phyloP scores from a whole-genome alignment of 2,329 filamentous ascomycete genomes.

The Aspergillus sp. region DNA sequence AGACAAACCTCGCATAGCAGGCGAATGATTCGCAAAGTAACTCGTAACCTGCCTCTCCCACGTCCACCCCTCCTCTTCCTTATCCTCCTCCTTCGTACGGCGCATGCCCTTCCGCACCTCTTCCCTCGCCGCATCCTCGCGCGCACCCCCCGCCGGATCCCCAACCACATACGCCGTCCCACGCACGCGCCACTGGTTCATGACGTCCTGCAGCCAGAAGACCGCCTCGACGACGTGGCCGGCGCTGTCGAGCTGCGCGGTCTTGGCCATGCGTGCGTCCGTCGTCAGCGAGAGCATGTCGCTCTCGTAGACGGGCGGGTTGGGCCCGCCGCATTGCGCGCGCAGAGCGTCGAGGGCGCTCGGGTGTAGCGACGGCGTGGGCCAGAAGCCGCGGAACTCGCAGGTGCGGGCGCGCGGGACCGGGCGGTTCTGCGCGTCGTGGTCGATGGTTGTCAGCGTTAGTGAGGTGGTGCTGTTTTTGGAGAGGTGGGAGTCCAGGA shows the following conservation, averaged over 20 bases:
- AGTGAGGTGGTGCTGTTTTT: constrained; percentile 25
- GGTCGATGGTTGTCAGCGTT: constrained; percentile 25
- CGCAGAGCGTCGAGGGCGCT: constrained; percentile 68
- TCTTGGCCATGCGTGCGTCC: constrained; percentile 83
- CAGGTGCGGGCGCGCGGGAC: constrained; percentile 57
- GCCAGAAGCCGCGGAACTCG: constrained; percentile 84
- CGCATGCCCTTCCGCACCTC: constrained; percentile 61
- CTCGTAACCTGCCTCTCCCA: constrained; percentile 78
- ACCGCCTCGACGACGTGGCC: constrained; percentile 74
- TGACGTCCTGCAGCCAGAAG: constrained; percentile 71
- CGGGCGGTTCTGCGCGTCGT: constrained; percentile 15
- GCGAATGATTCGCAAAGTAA: constrained; percentile 86
- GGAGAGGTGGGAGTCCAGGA: constrained; percentile 25
- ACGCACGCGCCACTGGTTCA: constrained; percentile 81
- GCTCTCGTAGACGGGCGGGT: constrained; percentile 69
- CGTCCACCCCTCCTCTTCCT: constrained; percentile 58
- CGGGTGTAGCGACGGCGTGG: constrained; percentile 63
- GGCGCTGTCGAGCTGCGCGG: constrained; percentile 67
- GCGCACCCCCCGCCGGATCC: constrained; percentile 61
- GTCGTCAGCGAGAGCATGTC: constrained; percentile 84
- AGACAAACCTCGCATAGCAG: constrained; percentile 67
- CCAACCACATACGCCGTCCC: constrained; percentile 75
- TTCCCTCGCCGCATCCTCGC: constrained; percentile 48
- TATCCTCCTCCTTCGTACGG: constrained; percentile 26
- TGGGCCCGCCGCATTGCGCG: constrained; percentile 41